Conservation (phyloP, 768 basidiomycete genomes). For the Fomitopsis pulvina region DNA sequence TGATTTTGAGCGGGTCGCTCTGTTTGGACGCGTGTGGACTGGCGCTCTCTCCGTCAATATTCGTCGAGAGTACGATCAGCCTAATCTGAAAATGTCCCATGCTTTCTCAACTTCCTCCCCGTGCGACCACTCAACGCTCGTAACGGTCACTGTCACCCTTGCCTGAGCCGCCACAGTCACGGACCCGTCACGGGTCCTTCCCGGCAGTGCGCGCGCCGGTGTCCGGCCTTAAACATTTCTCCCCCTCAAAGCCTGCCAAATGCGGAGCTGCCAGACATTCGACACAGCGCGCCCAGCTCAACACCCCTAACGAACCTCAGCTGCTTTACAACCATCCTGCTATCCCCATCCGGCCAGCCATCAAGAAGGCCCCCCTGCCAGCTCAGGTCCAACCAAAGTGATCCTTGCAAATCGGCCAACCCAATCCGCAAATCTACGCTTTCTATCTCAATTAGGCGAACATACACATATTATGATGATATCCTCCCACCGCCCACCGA, state of each 20-base stretch:
- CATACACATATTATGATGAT: background rate
- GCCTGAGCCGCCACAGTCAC: background rate
- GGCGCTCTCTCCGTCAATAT: background rate
- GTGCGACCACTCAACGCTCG: background rate
- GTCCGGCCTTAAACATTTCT: background rate
- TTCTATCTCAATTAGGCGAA: background rate
- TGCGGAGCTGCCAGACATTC: too few relatives aligned
- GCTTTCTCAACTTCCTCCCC: background rate
- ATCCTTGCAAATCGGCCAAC: too few relatives aligned
- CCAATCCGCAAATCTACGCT: background rate
- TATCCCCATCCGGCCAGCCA: background rate
- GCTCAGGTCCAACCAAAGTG: background rate
- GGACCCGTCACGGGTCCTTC: background rate
- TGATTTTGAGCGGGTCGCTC: conserved; percentile 15
- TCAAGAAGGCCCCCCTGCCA: too few relatives aligned
- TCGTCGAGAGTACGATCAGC: background rate
- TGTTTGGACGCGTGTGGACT: conserved; percentile 18
- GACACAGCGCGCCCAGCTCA: too few relatives aligned
- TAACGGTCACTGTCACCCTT: background rate
- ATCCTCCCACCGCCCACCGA: background rate
- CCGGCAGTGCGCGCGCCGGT: background rate
- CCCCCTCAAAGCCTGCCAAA: background rate
- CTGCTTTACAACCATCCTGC: background rate
- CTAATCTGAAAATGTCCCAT: background rate
- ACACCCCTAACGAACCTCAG: background rate